A percentile compares a stretch with the other conserved stretches of the same genome.
Conservation (phyloP, 1,284 basidiomycete genomes). For the Ganoderma sinense region DNA sequence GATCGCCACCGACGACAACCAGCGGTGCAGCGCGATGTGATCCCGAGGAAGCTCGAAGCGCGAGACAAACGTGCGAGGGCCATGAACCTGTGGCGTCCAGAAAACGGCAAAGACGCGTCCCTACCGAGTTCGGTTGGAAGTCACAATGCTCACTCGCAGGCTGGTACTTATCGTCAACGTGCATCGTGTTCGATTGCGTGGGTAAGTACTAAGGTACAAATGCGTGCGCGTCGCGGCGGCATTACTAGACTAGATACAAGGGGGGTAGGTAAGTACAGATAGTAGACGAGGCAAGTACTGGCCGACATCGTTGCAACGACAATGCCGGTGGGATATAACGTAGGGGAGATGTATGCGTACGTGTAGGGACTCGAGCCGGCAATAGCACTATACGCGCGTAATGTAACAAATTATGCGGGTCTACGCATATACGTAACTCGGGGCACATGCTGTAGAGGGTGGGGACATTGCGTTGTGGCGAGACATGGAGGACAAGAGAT, state of each 20-base stretch:
- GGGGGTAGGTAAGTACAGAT: neutral
- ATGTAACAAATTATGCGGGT: constrained; percentile 28
- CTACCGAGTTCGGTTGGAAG: too few relatives aligned
- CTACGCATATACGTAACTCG: constrained; percentile 27
- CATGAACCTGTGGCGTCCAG: neutral
- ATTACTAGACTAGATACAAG: constrained; percentile 26
- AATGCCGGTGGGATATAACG: constrained; percentile 21
- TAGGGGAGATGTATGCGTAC: constrained; percentile 13
- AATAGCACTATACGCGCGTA: constrained; percentile 28
- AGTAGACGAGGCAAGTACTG: neutral
- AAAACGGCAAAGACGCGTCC: neutral
- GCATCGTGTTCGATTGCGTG: constrained; percentile 3
- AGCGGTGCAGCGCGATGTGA: neutral
- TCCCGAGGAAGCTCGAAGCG: constrained; percentile 2
- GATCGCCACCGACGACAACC: neutral
- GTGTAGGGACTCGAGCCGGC: constrained; percentile 12
- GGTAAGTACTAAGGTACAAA: constrained; percentile 14
- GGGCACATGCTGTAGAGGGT: constrained; percentile 13
- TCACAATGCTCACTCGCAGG: neutral
- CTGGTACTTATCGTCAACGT: neutral
- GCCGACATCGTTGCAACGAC: constrained; percentile 4
- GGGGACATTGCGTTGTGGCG: neutral
- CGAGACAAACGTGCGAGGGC: neutral
- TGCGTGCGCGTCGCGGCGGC: constrained; percentile 7
- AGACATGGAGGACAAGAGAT: neutral